Evolutionary conservation across 805 yeast genomes (phyloP), one percentile per base, ranked within the genome.

Genomic region (Helenozyma baotianmanensis): DNA sequence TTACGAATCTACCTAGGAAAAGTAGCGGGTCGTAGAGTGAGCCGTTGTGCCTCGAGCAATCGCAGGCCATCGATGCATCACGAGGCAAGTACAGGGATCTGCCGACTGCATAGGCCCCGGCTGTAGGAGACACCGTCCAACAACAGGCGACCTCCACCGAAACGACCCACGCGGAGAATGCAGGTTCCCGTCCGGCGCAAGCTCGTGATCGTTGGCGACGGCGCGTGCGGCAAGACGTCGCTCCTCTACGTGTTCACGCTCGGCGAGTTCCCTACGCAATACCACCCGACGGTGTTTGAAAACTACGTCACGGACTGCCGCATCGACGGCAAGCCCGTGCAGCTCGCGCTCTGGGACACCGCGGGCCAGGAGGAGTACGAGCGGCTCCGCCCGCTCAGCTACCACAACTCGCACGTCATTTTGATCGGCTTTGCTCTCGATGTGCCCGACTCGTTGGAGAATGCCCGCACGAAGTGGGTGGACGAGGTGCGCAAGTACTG

Each of bases 301-400:
- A 88, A 89, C 57, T 87, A 89, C 56, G 96, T 88, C 11, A 87
- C 96, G 1, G 95, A 87, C 50, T 88, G 96, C 58, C 68, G 95
- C 37, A 94, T 89, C 13, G 97, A 88, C 52, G 96, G 96, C 3
- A 88, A 87, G 46, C 82, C 92, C 11, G 95, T 88, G 3, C 82
- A 87, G 42, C 60, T 88, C 35, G 89, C 95, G 2, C 62, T 88
- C 16, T 88, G 97, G 96, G 97, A 88, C 55, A 88, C 96, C 1
- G 96, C 97, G 2, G 97, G 97, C 2, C 96, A 88, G 60, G 97
- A 88, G 62, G 97, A 88, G 59, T 88, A 88, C 54, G 96, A 88
- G 54, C 65, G 96, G 38, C 64, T 89, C 38, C 74, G 96, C 40
- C 96, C 96, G 1, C 64, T 89, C 43, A 82, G 95, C 14, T 89